These are phyloP conservation scores for Brettanomyces nanus DNA, from an alignment of 805 yeast genomes.

Conservation along the genomic window DNA sequence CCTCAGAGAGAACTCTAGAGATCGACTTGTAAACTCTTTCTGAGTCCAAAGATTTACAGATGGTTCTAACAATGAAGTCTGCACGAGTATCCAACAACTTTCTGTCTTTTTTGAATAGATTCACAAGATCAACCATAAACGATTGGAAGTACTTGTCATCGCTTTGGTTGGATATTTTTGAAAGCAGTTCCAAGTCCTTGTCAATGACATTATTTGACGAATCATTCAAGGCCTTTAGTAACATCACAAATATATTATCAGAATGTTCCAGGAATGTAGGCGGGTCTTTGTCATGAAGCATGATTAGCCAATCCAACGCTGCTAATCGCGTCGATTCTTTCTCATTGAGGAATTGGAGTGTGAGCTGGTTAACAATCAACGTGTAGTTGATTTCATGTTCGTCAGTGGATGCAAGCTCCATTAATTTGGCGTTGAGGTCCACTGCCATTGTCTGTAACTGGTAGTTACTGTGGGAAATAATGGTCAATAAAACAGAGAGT, in stretches of 20 bases:
- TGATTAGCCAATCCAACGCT: constrained; percentile 81
- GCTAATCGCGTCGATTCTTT: constrained; percentile 78
- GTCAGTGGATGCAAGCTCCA: constrained; percentile 36
- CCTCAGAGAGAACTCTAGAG: constrained; percentile 58
- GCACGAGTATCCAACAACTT: constrained; percentile 63
- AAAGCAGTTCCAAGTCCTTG: constrained; percentile 61
- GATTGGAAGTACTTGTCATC: constrained; percentile 69
- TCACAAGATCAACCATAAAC: constrained; percentile 65
- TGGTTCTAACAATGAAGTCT: constrained; percentile 73
- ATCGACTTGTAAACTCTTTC: constrained; percentile 76
- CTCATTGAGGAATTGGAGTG: constrained; percentile 63
- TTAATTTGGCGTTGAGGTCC: constrained; percentile 47
- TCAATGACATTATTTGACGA: constrained; percentile 73
- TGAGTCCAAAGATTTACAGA: constrained; percentile 73
- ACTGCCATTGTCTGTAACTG: constrained; percentile 46
- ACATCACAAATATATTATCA: constrained; percentile 64
- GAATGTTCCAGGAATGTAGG: constrained; percentile 43
- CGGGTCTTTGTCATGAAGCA: constrained; percentile 68
- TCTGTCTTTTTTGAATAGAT: constrained; percentile 62
- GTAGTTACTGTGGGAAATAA: constrained; percentile 47
- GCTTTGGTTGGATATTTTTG: constrained; percentile 63
- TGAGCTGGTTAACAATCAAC: constrained; percentile 61
- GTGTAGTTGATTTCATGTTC: constrained; percentile 35
- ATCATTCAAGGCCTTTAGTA: constrained; percentile 60
- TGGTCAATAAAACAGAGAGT: constrained; percentile 56